Conservation (phyloP, 768 basidiomycete species). For the Mrakia blollopis region DNA sequence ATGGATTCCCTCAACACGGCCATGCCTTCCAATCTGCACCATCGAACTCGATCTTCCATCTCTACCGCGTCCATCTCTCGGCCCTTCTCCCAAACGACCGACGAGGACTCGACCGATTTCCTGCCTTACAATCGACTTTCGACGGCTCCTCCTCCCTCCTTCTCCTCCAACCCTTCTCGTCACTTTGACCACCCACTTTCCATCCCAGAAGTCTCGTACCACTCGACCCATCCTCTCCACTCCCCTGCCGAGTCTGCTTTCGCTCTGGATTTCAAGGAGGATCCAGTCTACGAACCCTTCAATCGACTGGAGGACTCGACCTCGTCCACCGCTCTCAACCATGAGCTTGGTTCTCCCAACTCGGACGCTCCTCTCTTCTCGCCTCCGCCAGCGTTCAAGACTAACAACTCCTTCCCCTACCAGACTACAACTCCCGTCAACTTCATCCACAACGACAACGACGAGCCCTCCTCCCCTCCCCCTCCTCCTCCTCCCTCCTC, state of each 20-base stretch:
- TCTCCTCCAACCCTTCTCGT: background rate
- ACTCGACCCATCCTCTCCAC: background rate
- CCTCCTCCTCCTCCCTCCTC: background rate
- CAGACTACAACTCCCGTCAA: background rate
- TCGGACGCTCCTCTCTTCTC: background rate
- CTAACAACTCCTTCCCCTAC: background rate
- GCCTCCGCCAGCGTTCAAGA: background rate
- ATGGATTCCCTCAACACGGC: background rate
- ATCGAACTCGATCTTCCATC: background rate
- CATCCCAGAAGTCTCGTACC: background rate
- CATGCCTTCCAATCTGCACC: background rate
- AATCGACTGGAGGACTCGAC: background rate
- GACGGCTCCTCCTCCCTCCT: background rate
- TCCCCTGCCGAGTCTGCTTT: background rate
- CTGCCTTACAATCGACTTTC: slow-evolving; percentile 1
- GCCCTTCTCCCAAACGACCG: background rate
- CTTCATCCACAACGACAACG: background rate
- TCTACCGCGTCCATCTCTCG: slow-evolving; percentile 6
- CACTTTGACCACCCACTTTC: background rate
- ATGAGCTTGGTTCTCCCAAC: background rate
- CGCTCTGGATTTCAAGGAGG: background rate
- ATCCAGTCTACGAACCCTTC: background rate
- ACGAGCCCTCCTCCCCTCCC: background rate
- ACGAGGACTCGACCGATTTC: background rate
- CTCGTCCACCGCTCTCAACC: background rate